Base-by-base conservation (phyloP, 2,329 filamentous ascomycete genomes). In the Ophiognomonia clavigignenti-juglandacearum region DNA sequence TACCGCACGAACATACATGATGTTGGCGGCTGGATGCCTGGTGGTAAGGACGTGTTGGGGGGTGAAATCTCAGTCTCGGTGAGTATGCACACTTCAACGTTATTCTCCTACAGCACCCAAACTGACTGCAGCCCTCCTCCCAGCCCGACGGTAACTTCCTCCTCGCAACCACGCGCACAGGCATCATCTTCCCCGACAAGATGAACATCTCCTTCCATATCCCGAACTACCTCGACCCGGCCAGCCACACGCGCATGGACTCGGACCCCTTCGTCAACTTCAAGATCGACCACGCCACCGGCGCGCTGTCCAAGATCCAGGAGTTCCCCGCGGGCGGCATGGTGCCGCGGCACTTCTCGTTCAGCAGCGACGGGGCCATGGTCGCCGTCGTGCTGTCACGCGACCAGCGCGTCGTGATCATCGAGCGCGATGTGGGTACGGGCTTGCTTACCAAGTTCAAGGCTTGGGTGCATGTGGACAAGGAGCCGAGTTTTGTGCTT, bases 251-350 rank as follows among this genome's bases (percentile, higher is more conserved):
- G 27, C 51, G 56, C 9, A 68, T 82, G 47, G 59, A 72, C 6
- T 83, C 82, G 0, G 84, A 88, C 61, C 77, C 84, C 1, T 65
- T 91, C 45, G 73, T 83, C 51, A 80, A 72, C 50, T 88, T 81
- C 67, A 59, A 67, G 45, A 75, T 88, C 53, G 64, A 80, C 55
- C 49, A 58, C 2, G 53, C 59, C 13, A 75, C 73, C 14, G 85
- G 83, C 6, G 68, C 64, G 1, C 69, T 88, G 23, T 64, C 59
- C 1, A 73, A 80, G 47, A 61, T 78, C 3, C 75, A 84, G 56
- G 70, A 80, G 24, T 74, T 74, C n/a, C 72, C 84, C 0, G 75
- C 81, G 0, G 83, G 83, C 41, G 87, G 87, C 3, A 63, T 67
- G 8, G 76, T 73, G 45, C 86, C 87, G 1, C 74, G 86, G 20